These are phyloP conservation scores for Apophysomyces elegans DNA, from an alignment of 371 early-diverging fungal species.

Conservation along the genomic window DNA sequence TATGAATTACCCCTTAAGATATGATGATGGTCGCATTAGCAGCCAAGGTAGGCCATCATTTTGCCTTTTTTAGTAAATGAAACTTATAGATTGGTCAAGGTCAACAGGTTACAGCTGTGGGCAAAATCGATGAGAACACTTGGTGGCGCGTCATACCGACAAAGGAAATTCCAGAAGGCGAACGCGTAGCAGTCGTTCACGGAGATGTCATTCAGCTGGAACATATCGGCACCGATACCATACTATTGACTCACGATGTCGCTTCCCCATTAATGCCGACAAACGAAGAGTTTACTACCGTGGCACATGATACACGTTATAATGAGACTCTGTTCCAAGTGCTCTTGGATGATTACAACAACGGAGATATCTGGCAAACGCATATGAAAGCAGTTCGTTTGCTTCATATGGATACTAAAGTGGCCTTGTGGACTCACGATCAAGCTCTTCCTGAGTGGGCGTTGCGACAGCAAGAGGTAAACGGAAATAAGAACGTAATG, in stretches of 20 bases:
- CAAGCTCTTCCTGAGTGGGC: constrained; percentile 95
- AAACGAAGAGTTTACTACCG: constrained; percentile 95
- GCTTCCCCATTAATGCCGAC: constrained; percentile 95
- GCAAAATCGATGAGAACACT: constrained; percentile 75
- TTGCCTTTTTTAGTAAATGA: neutral
- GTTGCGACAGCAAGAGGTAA: constrained; percentile 91
- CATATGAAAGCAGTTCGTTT: constrained; percentile 66
- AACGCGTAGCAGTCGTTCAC: constrained; percentile 48
- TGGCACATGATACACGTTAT: constrained; percentile 48
- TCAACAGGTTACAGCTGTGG: constrained; percentile 91
- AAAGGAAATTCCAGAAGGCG: constrained; percentile 29
- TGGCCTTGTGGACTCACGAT: constrained; percentile 79
- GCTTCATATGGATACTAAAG: constrained; percentile 81
- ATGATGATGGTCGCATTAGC: constrained; percentile 92
- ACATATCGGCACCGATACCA: constrained; percentile 70
- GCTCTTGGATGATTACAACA: constrained; percentile 57
- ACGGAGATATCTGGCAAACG: constrained; percentile 54
- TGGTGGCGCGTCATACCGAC: constrained; percentile 82
- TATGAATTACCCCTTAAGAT: constrained; percentile 85
- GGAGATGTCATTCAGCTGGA: constrained; percentile 73
- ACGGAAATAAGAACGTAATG: constrained; percentile 89
- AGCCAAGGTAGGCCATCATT: constrained; percentile 59
- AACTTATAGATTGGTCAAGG: constrained; percentile 40
- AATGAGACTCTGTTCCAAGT: constrained; percentile 75
- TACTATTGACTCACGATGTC: constrained; percentile 94